Base-by-base conservation (phyloP, 2,329 filamentous ascomycete genomes). In the Phyllosticta citribraziliensis region DNA sequence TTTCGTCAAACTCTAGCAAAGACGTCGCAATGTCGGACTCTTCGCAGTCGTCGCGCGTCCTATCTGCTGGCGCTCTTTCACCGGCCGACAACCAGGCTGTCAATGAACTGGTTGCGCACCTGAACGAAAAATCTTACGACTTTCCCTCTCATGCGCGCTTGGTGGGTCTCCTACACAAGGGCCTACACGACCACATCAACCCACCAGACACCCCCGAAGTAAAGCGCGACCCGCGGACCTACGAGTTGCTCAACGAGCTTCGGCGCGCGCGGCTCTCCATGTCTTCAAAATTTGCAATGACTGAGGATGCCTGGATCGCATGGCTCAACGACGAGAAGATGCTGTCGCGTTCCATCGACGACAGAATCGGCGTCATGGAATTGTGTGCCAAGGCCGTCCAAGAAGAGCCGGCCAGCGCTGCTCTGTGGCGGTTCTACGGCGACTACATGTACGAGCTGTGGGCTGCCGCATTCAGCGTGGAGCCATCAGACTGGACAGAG, bases 361-460 rank as follows among this genome's bases (percentile, higher is more conserved):
- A 84, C 67, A 84, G 87, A 66, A 81, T 90, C 70, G 80, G 81
- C 64, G 79, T 89, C 55, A 80, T 91, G 69, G 89, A 93, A 72
- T 75, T 88, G 53, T 91, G 85, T 74, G 85, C 87, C 66, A 82
- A 81, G 66, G 88, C 89, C 62, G 82, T 87, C 22, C 75, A 77
- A 62, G 86, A 88, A 58, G 89, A 93, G 73, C 87, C 88, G 11
- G 85, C 82, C 66, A 92, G 89, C 67, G 78, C 88, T 63, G 84
- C 83, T 64, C 77, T 93, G 51, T 94, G 89, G 89, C 80, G 86
- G 63, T 81, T 85, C 27, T 93, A 92, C 70, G 89, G 87, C 73
- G 85, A 91, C 67, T 93, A 87, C 74, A 85, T 92, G 64, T 86
- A 87, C 80, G 82, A 83, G 20, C 83, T 91, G 11, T 86, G 89